phyloP scores from a whole-genome alignment of 75 land plant species.

The Adiantum capillusveneris region DNA sequence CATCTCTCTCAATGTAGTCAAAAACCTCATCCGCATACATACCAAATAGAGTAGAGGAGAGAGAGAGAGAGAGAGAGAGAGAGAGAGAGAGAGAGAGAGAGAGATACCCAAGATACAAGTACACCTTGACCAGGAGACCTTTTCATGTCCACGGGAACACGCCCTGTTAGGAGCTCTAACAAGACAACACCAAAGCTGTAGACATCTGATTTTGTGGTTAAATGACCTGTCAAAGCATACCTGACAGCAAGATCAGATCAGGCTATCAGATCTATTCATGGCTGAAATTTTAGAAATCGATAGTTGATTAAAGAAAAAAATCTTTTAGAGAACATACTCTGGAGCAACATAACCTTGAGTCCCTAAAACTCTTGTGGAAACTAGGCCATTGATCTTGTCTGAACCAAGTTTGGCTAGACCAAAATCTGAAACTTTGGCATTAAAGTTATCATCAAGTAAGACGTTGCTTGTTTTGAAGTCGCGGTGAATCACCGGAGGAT shows the following conservation, averaged over 20 bases:
- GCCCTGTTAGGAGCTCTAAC: constrained; percentile 71
- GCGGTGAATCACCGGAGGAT: constrained; percentile 65
- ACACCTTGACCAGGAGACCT: constrained; percentile 74
- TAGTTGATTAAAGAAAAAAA: background rate
- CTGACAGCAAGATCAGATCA: too few relatives aligned
- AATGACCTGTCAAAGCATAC: constrained; percentile 78
- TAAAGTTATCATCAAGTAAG: constrained; percentile 51
- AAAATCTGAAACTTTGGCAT: constrained; percentile 78
- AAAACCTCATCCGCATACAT: too few relatives aligned
- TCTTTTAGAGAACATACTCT: constrained; percentile 41
- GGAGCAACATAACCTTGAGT: constrained; percentile 82
- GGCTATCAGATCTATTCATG: too few relatives aligned
- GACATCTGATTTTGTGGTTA: constrained; percentile 89
- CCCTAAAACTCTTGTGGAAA: constrained; percentile 55
- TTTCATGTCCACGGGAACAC: constrained; percentile 62
- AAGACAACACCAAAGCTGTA: constrained; percentile 87
- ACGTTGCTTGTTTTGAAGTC: constrained; percentile 74
- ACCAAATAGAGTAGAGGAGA: too few relatives aligned
- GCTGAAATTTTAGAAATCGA: background rate
- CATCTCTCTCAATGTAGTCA: too few relatives aligned
- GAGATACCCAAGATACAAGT: constrained; percentile 70
- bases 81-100: background rate
- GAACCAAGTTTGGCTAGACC: constrained; percentile 76
- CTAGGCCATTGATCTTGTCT: constrained; percentile 67
- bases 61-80: too few relatives aligned